Base-by-base conservation (phyloP, 805 yeast species). In the Candida broadrunensis region DNA sequence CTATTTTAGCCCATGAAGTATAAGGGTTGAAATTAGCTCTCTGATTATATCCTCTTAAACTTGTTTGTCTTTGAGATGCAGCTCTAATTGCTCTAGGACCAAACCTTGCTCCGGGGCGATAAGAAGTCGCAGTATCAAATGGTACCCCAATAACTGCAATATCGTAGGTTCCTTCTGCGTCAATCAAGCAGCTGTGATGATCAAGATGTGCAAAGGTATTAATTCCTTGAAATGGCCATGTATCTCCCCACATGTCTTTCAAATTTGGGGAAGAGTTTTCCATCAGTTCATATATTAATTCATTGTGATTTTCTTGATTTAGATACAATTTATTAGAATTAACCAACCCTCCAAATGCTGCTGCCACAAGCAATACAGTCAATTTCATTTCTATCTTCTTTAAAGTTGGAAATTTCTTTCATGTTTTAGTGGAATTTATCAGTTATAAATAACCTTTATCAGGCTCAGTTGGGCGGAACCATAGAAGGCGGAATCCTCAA, bases 71-170 rank as follows among this genome's bases (percentile, higher is more conserved):
- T 54, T 80, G 85, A 2, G 86, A 80, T 2, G 86, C 85, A 2
- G 73, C 65, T 48, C 90, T 64, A 37, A 83, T 81, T 11, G 85
- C 84, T 37, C 81, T 62, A 3, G 91, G 95, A 2, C 95, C 95
- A 61, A 86, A 86, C 39, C 95, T 64, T 2, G 95, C 90, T 5
- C 95, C 95, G 0, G 90, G 76, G 37, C 95, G 71, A 58, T 80
- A 86, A 1, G 89, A 75, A 0, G 81, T 82, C 0, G 91, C 91
- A 5, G 93, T 86, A 54, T 86, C 95, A 51, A 86, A 87, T 0
- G 95, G 95, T 1, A 84, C 83, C 4, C 95, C 95, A 41, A 86
- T 71, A 12, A 87, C 48, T 0, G 82, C 95, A 36, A 87, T 74
- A 50, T 87, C 95, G 49, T 72, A 88, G 2, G 65, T 52, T 6